These are phyloP conservation scores for Trametes elegans DNA, from an alignment of 768 basidiomycete species.

Conservation along the genomic window DNA sequence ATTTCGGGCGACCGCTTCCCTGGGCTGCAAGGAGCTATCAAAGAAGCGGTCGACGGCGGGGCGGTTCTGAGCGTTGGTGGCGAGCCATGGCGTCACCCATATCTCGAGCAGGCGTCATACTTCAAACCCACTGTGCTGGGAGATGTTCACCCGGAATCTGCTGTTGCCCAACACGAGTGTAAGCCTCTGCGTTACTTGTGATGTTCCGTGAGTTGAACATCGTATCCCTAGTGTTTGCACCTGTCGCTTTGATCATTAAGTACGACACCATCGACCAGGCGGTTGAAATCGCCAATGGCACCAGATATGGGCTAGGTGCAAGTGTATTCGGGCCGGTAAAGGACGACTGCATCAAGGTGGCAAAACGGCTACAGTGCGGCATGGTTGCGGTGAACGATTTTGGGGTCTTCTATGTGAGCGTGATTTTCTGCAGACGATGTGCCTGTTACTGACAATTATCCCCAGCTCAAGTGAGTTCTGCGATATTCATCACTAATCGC, in stretches of 20 bases:
- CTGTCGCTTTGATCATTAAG: conserved; percentile 81
- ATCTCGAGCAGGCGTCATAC: conserved; percentile 71
- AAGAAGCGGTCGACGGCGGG: conserved; percentile 65
- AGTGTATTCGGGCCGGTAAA: conserved; percentile 92
- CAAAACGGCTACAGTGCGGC: conserved; percentile 81
- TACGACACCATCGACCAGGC: conserved; percentile 86
- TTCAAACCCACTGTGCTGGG: conserved; percentile 88
- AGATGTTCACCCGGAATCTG: conserved; percentile 66
- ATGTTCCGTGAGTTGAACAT: neutral
- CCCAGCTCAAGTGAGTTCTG: conserved; percentile 56
- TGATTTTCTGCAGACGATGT: neutral
- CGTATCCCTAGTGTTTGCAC: conserved; percentile 75
- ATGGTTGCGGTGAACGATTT: conserved; percentile 99
- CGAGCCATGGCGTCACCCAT: conserved; percentile 57
- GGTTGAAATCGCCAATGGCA: conserved; percentile 83
- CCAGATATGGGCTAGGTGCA: conserved; percentile 87
- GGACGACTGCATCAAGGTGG: conserved; percentile 74
- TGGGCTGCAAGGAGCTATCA: conserved; percentile 65
- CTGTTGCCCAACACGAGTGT: conserved; percentile 81
- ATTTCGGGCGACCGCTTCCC: conserved; percentile 72
- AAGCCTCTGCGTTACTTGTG: conserved; percentile 29
- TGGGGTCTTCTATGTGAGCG: conserved; percentile 78
- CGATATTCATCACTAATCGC: neutral
- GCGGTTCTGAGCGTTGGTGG: conserved; percentile 67
- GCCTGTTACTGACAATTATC: conserved; percentile 23